These are phyloP conservation scores for Vitis hybrid DNA, from an alignment of 177 flowering plant genomes.

Conservation along the genomic window DNA sequence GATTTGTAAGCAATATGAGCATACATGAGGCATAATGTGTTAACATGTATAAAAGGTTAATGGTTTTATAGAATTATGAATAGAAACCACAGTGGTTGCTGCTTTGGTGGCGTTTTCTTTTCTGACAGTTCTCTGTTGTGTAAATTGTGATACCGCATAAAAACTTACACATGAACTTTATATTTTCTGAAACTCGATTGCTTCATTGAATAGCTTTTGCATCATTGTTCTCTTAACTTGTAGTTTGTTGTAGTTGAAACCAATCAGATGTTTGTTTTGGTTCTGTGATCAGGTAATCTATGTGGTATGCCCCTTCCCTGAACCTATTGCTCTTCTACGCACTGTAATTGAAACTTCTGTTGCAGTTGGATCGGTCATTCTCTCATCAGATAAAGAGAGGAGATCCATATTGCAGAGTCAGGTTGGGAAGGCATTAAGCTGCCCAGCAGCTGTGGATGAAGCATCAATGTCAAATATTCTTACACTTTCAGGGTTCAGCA, in stretches of 20 bases:
- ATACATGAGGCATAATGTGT: no score
- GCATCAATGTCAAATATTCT: conserved; percentile 64
- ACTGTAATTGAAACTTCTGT: conserved; percentile 78
- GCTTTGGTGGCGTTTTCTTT: no score
- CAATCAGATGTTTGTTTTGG: background rate
- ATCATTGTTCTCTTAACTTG: background rate
- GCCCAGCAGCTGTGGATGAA: conserved; percentile 79
- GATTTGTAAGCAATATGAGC: no score
- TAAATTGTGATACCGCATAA: no score
- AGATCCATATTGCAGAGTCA: conserved; percentile 63
- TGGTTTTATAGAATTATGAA: no score
- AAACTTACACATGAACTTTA: background rate
- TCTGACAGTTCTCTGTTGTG: no score
- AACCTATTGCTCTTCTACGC: conserved; percentile 74
- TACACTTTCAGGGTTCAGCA: conserved; percentile 73
- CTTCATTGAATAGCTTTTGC: background rate
- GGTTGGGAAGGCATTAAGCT: conserved; percentile 75
- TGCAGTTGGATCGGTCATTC: conserved; percentile 68
- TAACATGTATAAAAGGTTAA: no score
- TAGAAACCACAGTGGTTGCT: no score
- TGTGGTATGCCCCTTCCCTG: conserved; percentile 96
- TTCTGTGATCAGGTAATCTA: conserved; percentile 65
- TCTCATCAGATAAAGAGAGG: conserved; percentile 68
- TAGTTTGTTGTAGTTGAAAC: background rate
- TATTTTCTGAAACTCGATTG: background rate